Base-by-base conservation (phyloP, 805 yeast species). In the Diddensiella santjacobensis region DNA sequence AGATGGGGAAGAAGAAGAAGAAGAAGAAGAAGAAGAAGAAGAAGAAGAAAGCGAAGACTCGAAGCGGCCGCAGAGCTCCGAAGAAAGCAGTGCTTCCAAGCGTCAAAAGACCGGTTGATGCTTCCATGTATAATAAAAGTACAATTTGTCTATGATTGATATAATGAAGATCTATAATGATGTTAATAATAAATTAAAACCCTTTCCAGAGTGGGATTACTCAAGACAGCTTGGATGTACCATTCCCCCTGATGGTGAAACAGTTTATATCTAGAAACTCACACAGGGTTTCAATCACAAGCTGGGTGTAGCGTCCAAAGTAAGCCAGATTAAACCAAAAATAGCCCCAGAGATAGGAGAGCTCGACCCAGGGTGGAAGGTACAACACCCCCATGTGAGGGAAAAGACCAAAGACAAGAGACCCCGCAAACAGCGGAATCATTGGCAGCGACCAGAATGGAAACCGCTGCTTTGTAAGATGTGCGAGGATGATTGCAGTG, bases 181-280 rank as follows among this genome's bases (percentile, higher is more conserved):
- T 39, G 35, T 8, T 39, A 17, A 23, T 17, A 35, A 35, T 35
- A 17, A n/a, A 15, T 35, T 17, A 35, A n/a, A 13, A 17, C 38
- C 15, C 10, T 35, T 26, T 8, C 31, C 31, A 26, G 31, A 13
- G 11, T 8, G 13, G 13, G 31, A 26, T 26, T 13, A 26, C n/a
- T 26, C 20, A 40, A 11, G 39, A 42, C 10, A 18, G 18, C 29
- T 42, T 42, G 39, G 39, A n/a, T 15, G 30, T 30, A 18, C 20
- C 15, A n/a, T 38, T 24, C 33, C 36, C 44, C 31, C 24, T 41
- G 19, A 56, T 49, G 8, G 59, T 56, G 43, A 90, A 77, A 4
- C 96, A 93, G 67, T 81, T 84, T 56, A 91, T 89, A 62, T 88
- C 96, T 58, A 91, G 72, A 61, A 79, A 89, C 54, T 81, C 89